Evolutionary conservation across 176 grass and related monocot genomes (phyloP), one percentile per base, ranked within the genome.

Genomic region (Luzula sylvatica): DNA sequence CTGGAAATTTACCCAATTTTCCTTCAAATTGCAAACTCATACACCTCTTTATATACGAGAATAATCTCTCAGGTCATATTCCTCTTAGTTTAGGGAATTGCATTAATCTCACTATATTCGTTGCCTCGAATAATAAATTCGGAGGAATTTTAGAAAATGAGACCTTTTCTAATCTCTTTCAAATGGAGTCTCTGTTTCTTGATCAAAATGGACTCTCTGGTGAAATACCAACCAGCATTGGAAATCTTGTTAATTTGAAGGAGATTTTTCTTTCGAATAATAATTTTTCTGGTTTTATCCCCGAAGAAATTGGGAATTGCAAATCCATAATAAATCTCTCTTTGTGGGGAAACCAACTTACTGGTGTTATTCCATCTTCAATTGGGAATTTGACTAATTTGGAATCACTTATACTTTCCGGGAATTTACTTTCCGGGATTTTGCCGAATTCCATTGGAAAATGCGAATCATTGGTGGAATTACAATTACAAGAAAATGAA

Each of bases 71-170:
- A 7, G 67, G 76, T 0, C 44, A 68, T 22, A 58, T 86, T 15
- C 76, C 82, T 18, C 14, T 0, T 0, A 86, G 76, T 66, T 71
- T 86, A 12, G 11, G 41, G 47, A 86, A 80, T 73, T 86, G 82
- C 38, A 52, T 32, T 13, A 86, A 76, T 20, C 76, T 86, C 30
- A 80, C 61, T 15, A 18, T 13, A 3, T 38, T 86, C 8, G 46
- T 23, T 32, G 42, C 69, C 0, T 76, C 82, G 25, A 52, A 32
- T 54, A 86, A 86, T 14, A 46, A 24, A 24, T 62, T 86, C 6
- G 32, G 39, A 0, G 76, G 82, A 20, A 14, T 2, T 7, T 26
- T 86, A 20, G 70, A 75, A 1, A 72, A 80, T 68, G 47, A 51
- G 21, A 46, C 75, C 29, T 76, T 86, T 0, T 30, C 75, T n/a